Percentiles rank a stretch among this genome's conserved stretches.
phyloP scores from a whole-genome alignment of 2,329 filamentous ascomycete species.

The Delphinella strobiligena region DNA sequence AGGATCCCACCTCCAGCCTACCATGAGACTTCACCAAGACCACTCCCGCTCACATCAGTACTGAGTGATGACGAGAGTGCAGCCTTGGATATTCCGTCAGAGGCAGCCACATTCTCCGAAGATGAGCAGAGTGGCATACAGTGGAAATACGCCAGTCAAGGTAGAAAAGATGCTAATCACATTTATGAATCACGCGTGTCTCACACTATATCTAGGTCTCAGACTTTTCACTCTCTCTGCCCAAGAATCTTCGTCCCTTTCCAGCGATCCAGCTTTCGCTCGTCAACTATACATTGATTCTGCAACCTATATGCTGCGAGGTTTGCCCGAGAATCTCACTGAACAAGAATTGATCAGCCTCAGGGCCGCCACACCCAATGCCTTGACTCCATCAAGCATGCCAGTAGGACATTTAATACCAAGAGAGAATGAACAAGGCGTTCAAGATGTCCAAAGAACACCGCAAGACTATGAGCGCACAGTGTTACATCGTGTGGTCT shows the following conservation, averaged over 20 bases:
- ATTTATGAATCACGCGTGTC: background rate
- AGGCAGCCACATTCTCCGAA: conserved; percentile 2
- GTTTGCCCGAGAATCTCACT: conserved; percentile 46
- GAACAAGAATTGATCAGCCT: conserved; percentile 42
- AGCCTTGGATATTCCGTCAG: background rate
- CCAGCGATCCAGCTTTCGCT: conserved; percentile 33
- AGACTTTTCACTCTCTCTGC: conserved; percentile 35
- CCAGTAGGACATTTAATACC: background rate
- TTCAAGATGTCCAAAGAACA: background rate
- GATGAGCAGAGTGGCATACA: conserved; percentile 25
- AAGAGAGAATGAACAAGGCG: background rate
- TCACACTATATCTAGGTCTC: conserved; percentile 25
- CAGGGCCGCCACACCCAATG: conserved; percentile 37
- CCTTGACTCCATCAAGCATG: conserved; percentile 12
- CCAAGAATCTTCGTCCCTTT: conserved; percentile 29
- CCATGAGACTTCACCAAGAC: conserved; percentile 8
- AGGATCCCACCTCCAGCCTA: conserved; percentile 10
- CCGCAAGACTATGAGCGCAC: conserved; percentile 24
- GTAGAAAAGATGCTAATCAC: conserved; percentile 17
- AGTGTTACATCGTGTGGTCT: conserved; percentile 47
- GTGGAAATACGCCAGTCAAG: conserved; percentile 42
- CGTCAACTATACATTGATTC: conserved; percentile 54
- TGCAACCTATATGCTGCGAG: conserved; percentile 51
- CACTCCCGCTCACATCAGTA: conserved; percentile 7
- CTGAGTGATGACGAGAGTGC: conserved; percentile 1